Evolutionary conservation across 2,329 filamentous ascomycete genomes (phyloP).

Genomic region (Thielaviopsis musarum): DNA sequence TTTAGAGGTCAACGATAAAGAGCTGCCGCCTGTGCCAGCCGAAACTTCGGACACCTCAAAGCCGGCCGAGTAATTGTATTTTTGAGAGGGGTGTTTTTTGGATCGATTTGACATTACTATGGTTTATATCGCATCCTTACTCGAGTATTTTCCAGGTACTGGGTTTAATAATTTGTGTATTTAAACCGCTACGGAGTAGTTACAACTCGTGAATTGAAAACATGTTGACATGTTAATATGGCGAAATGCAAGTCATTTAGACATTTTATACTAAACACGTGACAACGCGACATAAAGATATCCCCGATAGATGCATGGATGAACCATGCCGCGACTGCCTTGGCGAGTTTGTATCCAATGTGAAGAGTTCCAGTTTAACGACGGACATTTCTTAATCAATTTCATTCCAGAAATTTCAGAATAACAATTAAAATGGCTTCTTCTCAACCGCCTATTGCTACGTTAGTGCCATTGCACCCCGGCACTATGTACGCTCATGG

Average conservation of each 20-base stretch:
- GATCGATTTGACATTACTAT: background rate
- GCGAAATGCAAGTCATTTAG: too few species aligned
- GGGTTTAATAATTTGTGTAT: background rate
- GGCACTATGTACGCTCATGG: conserved; percentile 32
- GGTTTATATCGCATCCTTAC: background rate
- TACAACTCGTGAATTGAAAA: background rate
- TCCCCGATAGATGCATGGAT: background rate
- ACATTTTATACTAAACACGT: too few species aligned
- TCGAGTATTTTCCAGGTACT: background rate
- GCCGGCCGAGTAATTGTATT: background rate
- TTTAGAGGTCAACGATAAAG: conserved; percentile 25
- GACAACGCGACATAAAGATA: background rate
- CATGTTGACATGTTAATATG: too few species aligned
- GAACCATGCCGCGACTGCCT: background rate
- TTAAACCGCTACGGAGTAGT: background rate
- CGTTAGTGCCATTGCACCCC: conserved; percentile 61
- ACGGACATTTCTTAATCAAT: background rate
- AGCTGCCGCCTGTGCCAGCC: background rate
- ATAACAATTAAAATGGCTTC: conserved; percentile 21
- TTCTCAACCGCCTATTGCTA: conserved; percentile 35
- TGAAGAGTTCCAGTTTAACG: background rate
- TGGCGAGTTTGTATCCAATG: background rate
- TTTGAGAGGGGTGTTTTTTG: background rate
- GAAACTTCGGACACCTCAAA: background rate
- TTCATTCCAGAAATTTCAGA: background rate